These are phyloP conservation scores for Hypoxylon perforatum DNA, from an alignment of 495 filamentous ascomycete genomes.

Conservation along the genomic window DNA sequence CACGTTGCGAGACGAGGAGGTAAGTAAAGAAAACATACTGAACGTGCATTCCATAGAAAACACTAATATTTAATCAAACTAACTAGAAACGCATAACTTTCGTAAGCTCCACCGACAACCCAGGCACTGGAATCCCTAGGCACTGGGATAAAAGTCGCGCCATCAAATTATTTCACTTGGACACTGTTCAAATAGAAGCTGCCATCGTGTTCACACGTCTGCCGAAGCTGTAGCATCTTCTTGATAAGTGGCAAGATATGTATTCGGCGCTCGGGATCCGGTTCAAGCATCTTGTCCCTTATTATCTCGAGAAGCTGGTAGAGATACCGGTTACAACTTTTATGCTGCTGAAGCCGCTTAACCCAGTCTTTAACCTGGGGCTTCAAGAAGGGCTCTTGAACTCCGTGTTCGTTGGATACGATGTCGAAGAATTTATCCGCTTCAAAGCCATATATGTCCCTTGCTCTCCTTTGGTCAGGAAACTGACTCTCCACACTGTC, in stretches of 20 bases:
- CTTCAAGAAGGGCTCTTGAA: conserved; percentile 20
- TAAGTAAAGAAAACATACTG: too few species aligned
- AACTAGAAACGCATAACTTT: too few species aligned
- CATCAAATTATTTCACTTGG: too few species aligned
- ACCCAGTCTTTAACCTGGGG: conserved; percentile 17
- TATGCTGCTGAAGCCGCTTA: conserved; percentile 9
- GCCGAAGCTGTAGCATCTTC: conserved; percentile 13
- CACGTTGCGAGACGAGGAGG: too few species aligned
- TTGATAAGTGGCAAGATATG: neutral
- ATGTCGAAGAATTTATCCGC: conserved; percentile 34
- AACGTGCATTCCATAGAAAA: too few species aligned
- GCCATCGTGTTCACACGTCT: conserved; percentile 1
- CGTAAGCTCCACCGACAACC: too few species aligned
- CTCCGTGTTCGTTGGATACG: too few species aligned
- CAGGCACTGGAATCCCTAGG: too few species aligned
- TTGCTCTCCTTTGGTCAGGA: neutral
- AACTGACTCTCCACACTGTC: conserved; percentile 12
- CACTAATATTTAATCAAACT: too few species aligned
- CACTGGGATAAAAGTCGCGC: too few species aligned
- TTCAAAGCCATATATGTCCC: conserved; percentile 20
- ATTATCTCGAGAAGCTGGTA: conserved; percentile 32
- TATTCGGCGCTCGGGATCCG: conserved; percentile 11
- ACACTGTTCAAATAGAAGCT: conserved; percentile 29
- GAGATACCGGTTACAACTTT: conserved; percentile 23
- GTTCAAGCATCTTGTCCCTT: conserved; percentile 29